These are phyloP conservation scores for Adansonia gregorii DNA, from an alignment of 441 rosid genomes.

Conservation along the genomic window DNA sequence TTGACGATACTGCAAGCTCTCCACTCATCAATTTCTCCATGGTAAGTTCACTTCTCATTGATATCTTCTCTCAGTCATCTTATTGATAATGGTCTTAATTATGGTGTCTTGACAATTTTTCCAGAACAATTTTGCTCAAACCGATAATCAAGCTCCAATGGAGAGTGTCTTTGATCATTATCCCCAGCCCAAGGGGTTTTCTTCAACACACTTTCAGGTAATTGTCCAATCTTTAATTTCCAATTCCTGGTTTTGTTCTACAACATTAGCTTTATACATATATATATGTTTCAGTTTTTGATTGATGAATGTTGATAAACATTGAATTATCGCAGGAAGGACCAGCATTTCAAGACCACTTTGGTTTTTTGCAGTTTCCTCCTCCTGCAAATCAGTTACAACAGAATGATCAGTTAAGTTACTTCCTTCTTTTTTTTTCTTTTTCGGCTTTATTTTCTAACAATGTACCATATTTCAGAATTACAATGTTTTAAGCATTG, in stretches of 20 bases:
- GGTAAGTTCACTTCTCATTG: neutral
- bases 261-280: neutral
- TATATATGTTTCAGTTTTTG: too few species aligned
- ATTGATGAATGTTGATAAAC: neutral
- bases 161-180: slow-evolving; percentile 56
- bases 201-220: slow-evolving; percentile 76
- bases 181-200: slow-evolving; percentile 53
- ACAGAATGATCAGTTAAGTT: slow-evolving; percentile 54
- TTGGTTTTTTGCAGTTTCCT: slow-evolving; percentile 55
- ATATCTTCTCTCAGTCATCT: slow-evolving; percentile 10
- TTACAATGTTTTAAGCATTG: neutral
- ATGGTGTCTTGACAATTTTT: slow-evolving; percentile 17
- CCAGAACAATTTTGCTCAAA: slow-evolving; percentile 46
- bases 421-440: neutral
- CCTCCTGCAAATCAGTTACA: slow-evolving; percentile 51
- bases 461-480: neutral
- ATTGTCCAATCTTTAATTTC: neutral
- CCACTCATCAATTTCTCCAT: slow-evolving; percentile 43
- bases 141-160: slow-evolving; percentile 46
- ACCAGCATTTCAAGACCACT: slow-evolving; percentile 58
- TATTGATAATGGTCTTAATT: neutral
- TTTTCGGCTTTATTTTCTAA: neutral
- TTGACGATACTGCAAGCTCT: slow-evolving; percentile 95
- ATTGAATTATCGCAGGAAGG: slow-evolving; percentile 52
- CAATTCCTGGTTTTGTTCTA: neutral